Conservation (phyloP, 208 protist species). For the Leishmania gerbilli region DNA sequence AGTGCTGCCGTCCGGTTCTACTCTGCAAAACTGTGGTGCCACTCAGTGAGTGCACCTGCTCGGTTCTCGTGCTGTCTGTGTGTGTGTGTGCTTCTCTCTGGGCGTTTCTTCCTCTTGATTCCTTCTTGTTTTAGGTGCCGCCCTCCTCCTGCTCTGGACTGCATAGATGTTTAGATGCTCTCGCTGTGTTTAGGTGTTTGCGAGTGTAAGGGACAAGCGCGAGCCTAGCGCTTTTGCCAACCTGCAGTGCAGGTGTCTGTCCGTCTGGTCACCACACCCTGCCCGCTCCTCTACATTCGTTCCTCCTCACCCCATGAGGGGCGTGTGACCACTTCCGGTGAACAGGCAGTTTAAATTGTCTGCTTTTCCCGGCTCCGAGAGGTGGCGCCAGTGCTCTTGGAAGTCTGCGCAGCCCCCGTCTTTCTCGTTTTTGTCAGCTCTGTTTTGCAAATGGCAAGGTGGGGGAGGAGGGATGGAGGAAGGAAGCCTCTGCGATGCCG, state of each 20-base stretch:
- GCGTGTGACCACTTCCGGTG: background rate
- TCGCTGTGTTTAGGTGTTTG: background rate
- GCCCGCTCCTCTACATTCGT: background rate
- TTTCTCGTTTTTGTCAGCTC: background rate
- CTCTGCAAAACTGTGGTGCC: background rate
- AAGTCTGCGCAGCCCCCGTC: background rate
- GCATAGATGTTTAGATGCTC: background rate
- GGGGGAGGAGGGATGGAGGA: too few relatives aligned
- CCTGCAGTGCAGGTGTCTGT: background rate
- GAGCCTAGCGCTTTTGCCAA: background rate
- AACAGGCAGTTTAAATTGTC: background rate
- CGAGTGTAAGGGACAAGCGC: background rate
- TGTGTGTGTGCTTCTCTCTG: background rate
- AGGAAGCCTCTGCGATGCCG: background rate
- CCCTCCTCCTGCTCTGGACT: background rate
- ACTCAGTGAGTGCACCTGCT: background rate
- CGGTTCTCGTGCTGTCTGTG: background rate
- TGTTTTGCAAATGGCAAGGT: background rate
- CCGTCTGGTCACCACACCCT: background rate
- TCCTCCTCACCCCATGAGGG: background rate
- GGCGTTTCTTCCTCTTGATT: background rate
- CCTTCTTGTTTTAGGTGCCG: background rate
- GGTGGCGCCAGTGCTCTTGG: background rate
- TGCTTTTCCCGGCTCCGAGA: background rate
- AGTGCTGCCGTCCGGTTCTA: background rate